phyloP scores from a whole-genome alignment of 768 basidiomycete genomes.

The Termitomyces sp. region DNA sequence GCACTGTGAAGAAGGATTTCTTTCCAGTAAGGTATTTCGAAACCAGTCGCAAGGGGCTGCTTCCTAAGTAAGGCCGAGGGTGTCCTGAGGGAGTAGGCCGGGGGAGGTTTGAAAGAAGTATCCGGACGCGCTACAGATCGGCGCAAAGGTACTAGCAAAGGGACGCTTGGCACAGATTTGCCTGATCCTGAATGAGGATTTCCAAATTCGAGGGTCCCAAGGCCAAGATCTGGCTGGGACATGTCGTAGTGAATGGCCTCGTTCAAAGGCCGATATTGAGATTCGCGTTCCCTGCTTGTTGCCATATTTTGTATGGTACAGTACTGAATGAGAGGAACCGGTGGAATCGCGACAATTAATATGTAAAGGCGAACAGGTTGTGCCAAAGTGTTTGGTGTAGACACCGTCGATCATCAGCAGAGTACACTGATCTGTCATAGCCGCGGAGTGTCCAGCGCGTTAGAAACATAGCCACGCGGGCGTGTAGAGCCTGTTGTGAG shows the following conservation, averaged over 20 bases:
- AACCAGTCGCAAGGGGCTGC: slow-evolving; percentile 24
- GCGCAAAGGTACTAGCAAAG: background rate
- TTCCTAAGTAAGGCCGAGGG: slow-evolving; percentile 3
- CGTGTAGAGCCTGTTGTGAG: too few relatives aligned
- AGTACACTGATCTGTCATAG: too few relatives aligned
- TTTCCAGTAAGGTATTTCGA: slow-evolving; percentile 29
- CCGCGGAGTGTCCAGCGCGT: too few relatives aligned
- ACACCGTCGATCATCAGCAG: background rate
- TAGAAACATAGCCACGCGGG: too few relatives aligned
- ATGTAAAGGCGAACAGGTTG: background rate
- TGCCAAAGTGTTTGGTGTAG: background rate
- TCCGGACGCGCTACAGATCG: slow-evolving; percentile 1
- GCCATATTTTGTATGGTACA: background rate
- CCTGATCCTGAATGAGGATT: background rate
- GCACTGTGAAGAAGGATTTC: slow-evolving; percentile 22
- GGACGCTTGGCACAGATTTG: background rate
- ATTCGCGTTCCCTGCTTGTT: slow-evolving; percentile 1
- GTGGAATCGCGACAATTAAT: background rate
- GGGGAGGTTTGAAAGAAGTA: slow-evolving; percentile 6
- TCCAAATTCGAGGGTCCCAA: background rate
- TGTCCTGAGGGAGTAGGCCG: slow-evolving; percentile 8
- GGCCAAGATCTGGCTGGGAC: slow-evolving; percentile 10
- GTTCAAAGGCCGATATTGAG: slow-evolving; percentile 7
- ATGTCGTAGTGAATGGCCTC: slow-evolving; percentile 6
- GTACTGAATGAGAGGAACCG: background rate